Base-by-base conservation (phyloP, 371 early-diverging fungal genomes). In the Batrachochytrium dendrobatidis region DNA sequence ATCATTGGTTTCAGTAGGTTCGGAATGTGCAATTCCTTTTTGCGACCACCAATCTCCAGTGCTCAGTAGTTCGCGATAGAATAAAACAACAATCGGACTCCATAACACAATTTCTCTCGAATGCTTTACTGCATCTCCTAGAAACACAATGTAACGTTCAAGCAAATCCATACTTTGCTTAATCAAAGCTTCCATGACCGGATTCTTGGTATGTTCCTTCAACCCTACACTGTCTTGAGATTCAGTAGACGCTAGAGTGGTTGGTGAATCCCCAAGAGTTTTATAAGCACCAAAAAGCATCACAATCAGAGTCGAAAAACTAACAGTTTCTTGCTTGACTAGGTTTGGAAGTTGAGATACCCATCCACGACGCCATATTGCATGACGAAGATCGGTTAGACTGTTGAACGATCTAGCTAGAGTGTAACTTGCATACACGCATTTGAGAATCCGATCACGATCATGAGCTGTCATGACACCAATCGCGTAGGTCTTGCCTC, bases 341-440 rank as follows among this genome's bases (percentile, higher is more conserved):
- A 95, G 62, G 59, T 92, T 90, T 20, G 95, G 95, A 63, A 91
- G 65, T 43, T 91, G 88, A 32, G 86, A 84, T 82, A 92, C 91
- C 45, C 90, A 86, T 7, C 93, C 92, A 18, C 81, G 82, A 61
- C 75, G 75, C 73, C 86, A 88, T 28, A 94, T 72, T 4, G 87
- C 85, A 60, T 88, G 77, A 15, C 94, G 82, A 30, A 94, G 79
- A 49, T 85, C 81, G 53, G 71, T 80, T 58, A 91, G 81, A 32
- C 67, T 69, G 65, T 95, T 94, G 60, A 94, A 94, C 25, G 77
- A 62, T 44, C 82, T 76, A 2, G 96, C 92, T 69, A 92, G 85
- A 22, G 79, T 75, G 68, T 90, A 91, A 2, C 86, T 83, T 52
- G 76, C 68, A 35, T 90, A 87, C 10, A 95, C 68, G 54, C 88